phyloP scores from a whole-genome alignment of 1,284 basidiomycete species.

The Xerocomus minutiporus region DNA sequence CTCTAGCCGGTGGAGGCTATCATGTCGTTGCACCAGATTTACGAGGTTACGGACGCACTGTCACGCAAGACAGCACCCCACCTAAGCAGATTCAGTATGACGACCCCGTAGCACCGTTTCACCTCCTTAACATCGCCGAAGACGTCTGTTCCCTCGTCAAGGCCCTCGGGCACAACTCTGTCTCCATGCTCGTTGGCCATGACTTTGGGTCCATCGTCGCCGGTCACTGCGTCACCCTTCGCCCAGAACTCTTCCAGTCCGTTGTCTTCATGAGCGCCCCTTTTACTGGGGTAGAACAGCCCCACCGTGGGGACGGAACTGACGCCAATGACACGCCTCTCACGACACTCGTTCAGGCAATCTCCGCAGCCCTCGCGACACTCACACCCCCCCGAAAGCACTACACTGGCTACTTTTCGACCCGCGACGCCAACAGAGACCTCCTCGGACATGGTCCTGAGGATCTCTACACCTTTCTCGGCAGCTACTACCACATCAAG shows the following conservation, averaged over 20 bases:
- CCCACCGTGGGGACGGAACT: not conserved
- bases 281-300: slow-evolving; percentile 38
- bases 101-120: slow-evolving; percentile 48
- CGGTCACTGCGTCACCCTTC: slow-evolving; percentile 47
- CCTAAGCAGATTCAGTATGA: slow-evolving; percentile 35
- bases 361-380: slow-evolving; percentile 33
- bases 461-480: slow-evolving; percentile 48
- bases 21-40: slow-evolving; percentile 52
- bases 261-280: slow-evolving; percentile 59
- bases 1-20: slow-evolving; percentile 39
- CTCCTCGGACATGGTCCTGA: slow-evolving; percentile 38
- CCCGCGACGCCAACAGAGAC: slow-evolving; percentile 44
- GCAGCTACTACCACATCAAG: slow-evolving; percentile 58
- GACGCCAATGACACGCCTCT: slow-evolving; percentile 4
- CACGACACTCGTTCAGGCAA: slow-evolving; percentile 11
- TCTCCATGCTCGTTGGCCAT: slow-evolving; percentile 51
- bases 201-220: slow-evolving; percentile 56
- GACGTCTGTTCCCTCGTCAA: slow-evolving; percentile 51
- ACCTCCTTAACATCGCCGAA: slow-evolving; percentile 45
- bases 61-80: slow-evolving; percentile 21
- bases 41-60: slow-evolving; percentile 44
- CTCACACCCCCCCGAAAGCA: slow-evolving; percentile 55
- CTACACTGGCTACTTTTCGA: slow-evolving; percentile 50
- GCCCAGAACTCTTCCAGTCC: slow-evolving; percentile 52
- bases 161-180: slow-evolving; percentile 46